Evolutionary conservation across 441 rosid species (phyloP).

Genomic region (Theobroma grandiflorum): DNA sequence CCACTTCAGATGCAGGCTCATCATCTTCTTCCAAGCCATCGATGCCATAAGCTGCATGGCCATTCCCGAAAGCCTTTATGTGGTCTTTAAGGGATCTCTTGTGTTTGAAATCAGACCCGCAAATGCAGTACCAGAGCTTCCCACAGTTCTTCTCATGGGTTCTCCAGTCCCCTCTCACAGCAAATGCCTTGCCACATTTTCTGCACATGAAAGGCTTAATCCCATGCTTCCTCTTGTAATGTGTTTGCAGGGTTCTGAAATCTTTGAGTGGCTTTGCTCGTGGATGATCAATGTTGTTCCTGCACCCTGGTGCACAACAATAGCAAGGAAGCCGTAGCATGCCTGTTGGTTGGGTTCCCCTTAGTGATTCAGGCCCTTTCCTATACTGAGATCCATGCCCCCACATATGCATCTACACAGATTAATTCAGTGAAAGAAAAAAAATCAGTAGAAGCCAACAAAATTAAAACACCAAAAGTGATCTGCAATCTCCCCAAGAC

Average conservation of each 20-base stretch:
- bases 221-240: constrained; percentile 32
- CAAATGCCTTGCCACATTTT: constrained; percentile 29
- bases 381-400: constrained; percentile 81
- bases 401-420: constrained; percentile 79
- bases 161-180: constrained; percentile 31
- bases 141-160: constrained; percentile 50
- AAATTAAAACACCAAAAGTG: background rate
- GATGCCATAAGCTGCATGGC: constrained; percentile 84
- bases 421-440: background rate
- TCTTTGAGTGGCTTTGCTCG: constrained; percentile 32
- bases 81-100: constrained; percentile 97
- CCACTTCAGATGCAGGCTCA: constrained; percentile 93
- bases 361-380: constrained; percentile 53
- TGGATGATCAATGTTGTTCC: constrained; percentile 31
- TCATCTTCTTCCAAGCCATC: constrained; percentile 89
- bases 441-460: background rate
- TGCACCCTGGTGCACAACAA: constrained; percentile 29
- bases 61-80: constrained; percentile 87
- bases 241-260: constrained; percentile 32
- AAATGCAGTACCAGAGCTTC: constrained; percentile 93
- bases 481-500: background rate
- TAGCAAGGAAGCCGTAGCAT: constrained; percentile 33
- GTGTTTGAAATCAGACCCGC: constrained; percentile 98
- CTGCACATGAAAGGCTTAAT: constrained; percentile 31
- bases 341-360: constrained; percentile 25